phyloP scores from a whole-genome alignment of 2,329 filamentous ascomycete genomes.

The Sporothrix variecibatus region DNA sequence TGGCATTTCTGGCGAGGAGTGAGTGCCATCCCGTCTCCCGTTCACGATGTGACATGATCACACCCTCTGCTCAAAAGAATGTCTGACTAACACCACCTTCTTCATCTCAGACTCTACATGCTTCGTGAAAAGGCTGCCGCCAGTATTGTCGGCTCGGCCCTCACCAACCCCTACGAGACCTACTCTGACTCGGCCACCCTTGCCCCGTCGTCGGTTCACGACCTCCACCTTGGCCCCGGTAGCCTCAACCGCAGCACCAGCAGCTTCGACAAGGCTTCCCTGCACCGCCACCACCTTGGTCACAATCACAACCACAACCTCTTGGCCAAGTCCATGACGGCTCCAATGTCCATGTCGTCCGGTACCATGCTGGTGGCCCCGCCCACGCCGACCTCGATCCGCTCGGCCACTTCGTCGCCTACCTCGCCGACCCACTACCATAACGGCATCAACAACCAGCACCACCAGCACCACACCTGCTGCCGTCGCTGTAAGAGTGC shows the following conservation, averaged over 20 bases:
- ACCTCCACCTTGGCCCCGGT: conserved; percentile 19
- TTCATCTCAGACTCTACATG: conserved; percentile 22
- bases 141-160: conserved; percentile 29
- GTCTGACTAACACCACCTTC: not conserved
- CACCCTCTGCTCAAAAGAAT: not conserved
- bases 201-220: conserved; percentile 24
- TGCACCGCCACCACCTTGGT: not conserved
- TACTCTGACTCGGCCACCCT: conserved; percentile 25
- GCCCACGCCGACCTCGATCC: conserved; percentile 2
- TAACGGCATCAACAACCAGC: not conserved
- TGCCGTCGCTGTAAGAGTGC: conserved; percentile 22
- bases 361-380: not conserved
- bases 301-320: not conserved
- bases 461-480: conserved; percentile 11
- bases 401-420: not conserved
- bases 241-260: conserved; percentile 22
- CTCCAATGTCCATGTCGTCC: not conserved
- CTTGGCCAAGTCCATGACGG: conserved; percentile 18
- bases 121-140: conserved; percentile 32
- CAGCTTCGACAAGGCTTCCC: conserved; percentile 22
- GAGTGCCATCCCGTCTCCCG: conserved; percentile 36
- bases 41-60: not conserved
- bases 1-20: conserved; percentile 62
- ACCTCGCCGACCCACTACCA: not conserved
- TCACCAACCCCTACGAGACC: conserved; percentile 23